Evolutionary conservation across 495 filamentous ascomycete genomes (phyloP).

Genomic region (Xylaria acuta): DNA sequence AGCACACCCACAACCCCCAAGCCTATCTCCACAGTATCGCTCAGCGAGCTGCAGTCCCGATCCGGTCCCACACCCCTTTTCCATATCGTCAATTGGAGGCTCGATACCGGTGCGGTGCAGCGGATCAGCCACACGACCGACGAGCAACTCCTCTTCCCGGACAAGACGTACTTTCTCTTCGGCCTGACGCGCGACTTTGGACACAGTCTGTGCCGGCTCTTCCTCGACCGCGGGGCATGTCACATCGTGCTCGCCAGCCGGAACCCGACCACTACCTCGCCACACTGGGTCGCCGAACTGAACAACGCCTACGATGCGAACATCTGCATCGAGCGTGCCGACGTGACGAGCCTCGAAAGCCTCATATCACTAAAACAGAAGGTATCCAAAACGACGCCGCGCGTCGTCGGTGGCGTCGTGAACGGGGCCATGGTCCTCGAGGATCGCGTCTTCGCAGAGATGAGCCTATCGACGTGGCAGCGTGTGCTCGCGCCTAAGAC

Average conservation of each 20-base stretch:
- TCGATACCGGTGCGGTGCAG: slow-evolving; percentile 34
- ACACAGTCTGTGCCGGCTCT: slow-evolving; percentile 63
- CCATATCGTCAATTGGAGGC: slow-evolving; percentile 48
- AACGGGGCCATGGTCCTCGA: slow-evolving; percentile 64
- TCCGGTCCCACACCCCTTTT: slow-evolving; percentile 27
- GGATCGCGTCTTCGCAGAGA: slow-evolving; percentile 55
- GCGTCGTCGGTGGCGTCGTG: slow-evolving; percentile 51
- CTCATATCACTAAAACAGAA: slow-evolving; percentile 40
- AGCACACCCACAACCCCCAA: not conserved
- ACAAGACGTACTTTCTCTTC: slow-evolving; percentile 63
- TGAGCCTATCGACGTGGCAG: slow-evolving; percentile 50
- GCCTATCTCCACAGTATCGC: not conserved
- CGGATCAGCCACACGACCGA: slow-evolving; percentile 28
- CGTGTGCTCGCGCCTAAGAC: slow-evolving; percentile 54
- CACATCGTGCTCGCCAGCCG: slow-evolving; percentile 64
- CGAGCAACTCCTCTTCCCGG: slow-evolving; percentile 37
- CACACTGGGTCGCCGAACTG: slow-evolving; percentile 54
- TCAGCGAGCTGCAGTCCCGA: slow-evolving; percentile 30
- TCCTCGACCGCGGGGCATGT: slow-evolving; percentile 60
- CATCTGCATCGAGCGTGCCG: slow-evolving; percentile 43
- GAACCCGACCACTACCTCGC: slow-evolving; percentile 52
- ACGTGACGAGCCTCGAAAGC: slow-evolving; percentile 41
- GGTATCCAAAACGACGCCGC: slow-evolving; percentile 38
- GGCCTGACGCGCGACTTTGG: slow-evolving; percentile 66
- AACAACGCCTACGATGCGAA: slow-evolving; percentile 35